phyloP scores from a whole-genome alignment of 176 grass and related monocot species.

The Musa troglodytarum region DNA sequence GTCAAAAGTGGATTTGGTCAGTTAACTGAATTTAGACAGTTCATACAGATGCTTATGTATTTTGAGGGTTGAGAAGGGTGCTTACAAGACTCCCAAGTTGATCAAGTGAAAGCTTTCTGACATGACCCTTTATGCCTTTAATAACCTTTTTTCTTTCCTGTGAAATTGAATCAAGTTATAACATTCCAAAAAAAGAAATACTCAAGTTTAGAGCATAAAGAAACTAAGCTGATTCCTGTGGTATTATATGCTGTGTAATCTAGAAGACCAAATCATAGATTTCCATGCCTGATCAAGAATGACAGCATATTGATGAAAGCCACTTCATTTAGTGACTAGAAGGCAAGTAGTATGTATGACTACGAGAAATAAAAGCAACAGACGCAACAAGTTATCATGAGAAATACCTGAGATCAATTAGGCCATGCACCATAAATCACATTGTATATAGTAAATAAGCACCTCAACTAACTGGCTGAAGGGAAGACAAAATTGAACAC shows the following conservation, averaged over 20 bases:
- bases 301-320: neutral
- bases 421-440: neutral
- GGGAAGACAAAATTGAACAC: neutral
- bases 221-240: neutral
- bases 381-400: neutral
- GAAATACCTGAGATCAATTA: neutral
- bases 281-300: neutral
- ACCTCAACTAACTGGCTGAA: too few species aligned
- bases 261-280: neutral
- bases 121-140: constrained; percentile 82
- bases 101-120: constrained; percentile 66
- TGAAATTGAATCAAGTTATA: constrained; percentile 22
- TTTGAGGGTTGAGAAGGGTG: constrained; percentile 5
- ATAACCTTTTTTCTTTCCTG: constrained; percentile 96
- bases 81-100: constrained; percentile 91
- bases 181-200: neutral
- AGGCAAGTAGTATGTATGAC: neutral
- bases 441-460: neutral
- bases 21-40: neutral
- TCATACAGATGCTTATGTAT: neutral
- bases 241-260: neutral
- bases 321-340: neutral
- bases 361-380: neutral
- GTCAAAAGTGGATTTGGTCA: neutral
- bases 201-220: neutral